A percentile compares a stretch with the other conserved stretches of the same genome.
phyloP scores from a whole-genome alignment of 2,329 filamentous ascomycete genomes.

The Trichoderma koningiopsis region DNA sequence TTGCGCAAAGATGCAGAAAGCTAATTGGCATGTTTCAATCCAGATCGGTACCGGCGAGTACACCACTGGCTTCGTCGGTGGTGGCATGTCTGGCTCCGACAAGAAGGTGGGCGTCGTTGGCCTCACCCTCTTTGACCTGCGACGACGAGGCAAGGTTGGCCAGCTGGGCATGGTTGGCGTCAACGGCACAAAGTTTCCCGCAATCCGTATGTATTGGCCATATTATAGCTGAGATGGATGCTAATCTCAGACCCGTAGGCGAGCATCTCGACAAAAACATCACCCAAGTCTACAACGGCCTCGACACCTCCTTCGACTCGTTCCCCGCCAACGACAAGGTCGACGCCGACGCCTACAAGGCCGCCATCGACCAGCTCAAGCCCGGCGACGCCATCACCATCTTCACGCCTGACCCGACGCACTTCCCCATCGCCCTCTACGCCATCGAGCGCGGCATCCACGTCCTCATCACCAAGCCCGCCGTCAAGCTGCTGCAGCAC shows the following conservation, averaged over 20 bases:
- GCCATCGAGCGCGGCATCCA: constrained; percentile 87
- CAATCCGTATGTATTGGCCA: constrained; percentile 67
- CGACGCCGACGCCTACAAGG: constrained; percentile 83
- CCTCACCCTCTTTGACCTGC: constrained; percentile 84
- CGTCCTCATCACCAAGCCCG: constrained; percentile 92
- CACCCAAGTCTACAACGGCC: constrained; percentile 79
- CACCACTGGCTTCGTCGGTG: constrained; percentile 90
- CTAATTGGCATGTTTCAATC: neutral
- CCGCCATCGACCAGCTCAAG: constrained; percentile 79
- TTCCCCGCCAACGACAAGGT: constrained; percentile 73
- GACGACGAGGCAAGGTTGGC: constrained; percentile 83
- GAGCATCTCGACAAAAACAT: constrained; percentile 89
- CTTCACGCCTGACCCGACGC: constrained; percentile 92
- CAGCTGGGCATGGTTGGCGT: constrained; percentile 88
- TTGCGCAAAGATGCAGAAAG: neutral
- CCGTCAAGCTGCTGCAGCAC: constrained; percentile 79
- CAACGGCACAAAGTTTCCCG: constrained; percentile 85
- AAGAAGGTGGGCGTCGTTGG: constrained; percentile 96
- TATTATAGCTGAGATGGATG: neutral
- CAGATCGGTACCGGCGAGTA: constrained; percentile 92
- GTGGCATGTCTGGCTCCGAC: constrained; percentile 80
- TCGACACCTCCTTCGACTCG: constrained; percentile 84
- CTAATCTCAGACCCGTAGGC: constrained; percentile 48
- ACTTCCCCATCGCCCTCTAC: constrained; percentile 89
- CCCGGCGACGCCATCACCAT: constrained; percentile 90